Conservation (phyloP, 768 basidiomycete genomes). For the Fomitopsis serialis region DNA sequence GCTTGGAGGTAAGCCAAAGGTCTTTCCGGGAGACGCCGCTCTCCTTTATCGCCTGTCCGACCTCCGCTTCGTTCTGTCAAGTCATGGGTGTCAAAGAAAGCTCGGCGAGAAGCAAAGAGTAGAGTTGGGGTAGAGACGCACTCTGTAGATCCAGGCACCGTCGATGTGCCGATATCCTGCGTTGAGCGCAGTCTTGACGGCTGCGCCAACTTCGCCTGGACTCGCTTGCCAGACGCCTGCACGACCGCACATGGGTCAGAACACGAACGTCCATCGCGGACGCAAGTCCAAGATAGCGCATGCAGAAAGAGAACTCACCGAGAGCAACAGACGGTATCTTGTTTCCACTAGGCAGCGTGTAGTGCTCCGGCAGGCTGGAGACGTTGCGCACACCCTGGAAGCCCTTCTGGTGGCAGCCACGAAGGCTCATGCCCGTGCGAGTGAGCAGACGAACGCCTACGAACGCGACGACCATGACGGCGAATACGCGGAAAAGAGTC, state of each 20-base stretch:
- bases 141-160: slow-evolving; percentile 66
- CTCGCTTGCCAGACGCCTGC: slow-evolving; percentile 61
- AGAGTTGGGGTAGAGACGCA: slow-evolving; percentile 19
- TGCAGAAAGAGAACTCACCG: too few relatives aligned
- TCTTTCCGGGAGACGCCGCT: slow-evolving; percentile 58
- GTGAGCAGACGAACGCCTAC: background rate
- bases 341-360: slow-evolving; percentile 59
- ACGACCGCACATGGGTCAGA: background rate
- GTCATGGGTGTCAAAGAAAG: background rate
- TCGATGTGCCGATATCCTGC: slow-evolving; percentile 71
- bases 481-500: background rate
- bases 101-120: too few relatives aligned
- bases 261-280: too few relatives aligned
- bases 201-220: slow-evolving; percentile 54
- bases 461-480: background rate
- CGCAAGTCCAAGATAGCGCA: too few relatives aligned
- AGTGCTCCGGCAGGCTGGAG: slow-evolving; percentile 39
- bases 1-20: slow-evolving; percentile 65
- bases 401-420: background rate
- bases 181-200: slow-evolving; percentile 60
- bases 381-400: slow-evolving; percentile 7
- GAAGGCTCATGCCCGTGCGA: background rate
- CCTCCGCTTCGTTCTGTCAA: slow-evolving; percentile 60
- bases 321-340: slow-evolving; percentile 64
- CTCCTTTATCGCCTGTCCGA: slow-evolving; percentile 54